phyloP scores from a whole-genome alignment of 176 grass and related monocot species.

The Thalia dealbata region DNA sequence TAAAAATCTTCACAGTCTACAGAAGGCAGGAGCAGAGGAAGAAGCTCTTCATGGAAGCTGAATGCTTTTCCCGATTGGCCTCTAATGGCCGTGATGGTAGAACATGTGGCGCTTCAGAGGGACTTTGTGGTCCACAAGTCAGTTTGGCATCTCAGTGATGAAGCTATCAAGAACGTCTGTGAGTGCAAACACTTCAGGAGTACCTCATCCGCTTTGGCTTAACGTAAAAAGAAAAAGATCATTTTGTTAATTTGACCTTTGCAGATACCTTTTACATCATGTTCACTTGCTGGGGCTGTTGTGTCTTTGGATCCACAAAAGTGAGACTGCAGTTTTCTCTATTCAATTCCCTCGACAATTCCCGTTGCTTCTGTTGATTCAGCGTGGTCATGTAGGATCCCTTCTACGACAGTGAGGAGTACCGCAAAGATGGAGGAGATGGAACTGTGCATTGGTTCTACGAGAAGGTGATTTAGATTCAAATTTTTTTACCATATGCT shows the following conservation, averaged over 20 bases:
- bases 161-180: conserved; percentile 68
- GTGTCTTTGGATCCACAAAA: conserved; percentile 86
- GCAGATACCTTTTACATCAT: conserved; percentile 79
- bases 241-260: neutral
- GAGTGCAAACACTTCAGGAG: conserved; percentile 14
- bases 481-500: too few relatives aligned
- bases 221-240: too few relatives aligned
- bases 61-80: conserved; percentile 65
- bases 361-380: neutral
- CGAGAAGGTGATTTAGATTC: conserved; percentile 31
- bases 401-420: conserved; percentile 73
- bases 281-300: conserved; percentile 76
- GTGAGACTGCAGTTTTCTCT: conserved; percentile 15
- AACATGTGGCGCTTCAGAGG: conserved; percentile 49
- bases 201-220: neutral
- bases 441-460: conserved; percentile 89
- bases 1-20: neutral
- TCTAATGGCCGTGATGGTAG: conserved; percentile 74
- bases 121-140: conserved; percentile 83
- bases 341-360: neutral
- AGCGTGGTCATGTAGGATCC: conserved; percentile 35
- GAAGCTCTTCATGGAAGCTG: conserved; percentile 27
- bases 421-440: conserved; percentile 59
- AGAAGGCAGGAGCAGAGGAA: conserved; percentile 15
- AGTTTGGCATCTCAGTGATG: conserved; percentile 81